Evolutionary conservation across 169 alveolate species (phyloP).

Genomic region (Plasmodium gallinaceum): DNA sequence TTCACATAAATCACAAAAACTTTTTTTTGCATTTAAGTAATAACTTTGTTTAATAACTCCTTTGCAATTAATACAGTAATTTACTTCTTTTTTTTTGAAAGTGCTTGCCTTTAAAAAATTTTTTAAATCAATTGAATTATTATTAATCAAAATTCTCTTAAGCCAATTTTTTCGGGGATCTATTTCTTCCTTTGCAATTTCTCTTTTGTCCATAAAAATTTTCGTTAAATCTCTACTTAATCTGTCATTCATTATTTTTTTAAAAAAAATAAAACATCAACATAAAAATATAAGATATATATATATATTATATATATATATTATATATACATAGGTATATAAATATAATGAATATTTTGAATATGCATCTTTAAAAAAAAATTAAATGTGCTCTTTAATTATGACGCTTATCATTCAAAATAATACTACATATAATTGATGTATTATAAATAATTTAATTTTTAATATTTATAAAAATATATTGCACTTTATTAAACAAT

Average conservation of each 20-base stretch:
- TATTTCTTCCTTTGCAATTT: constrained; percentile 66
- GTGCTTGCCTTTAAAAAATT: constrained; percentile 50
- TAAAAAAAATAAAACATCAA: too few relatives aligned
- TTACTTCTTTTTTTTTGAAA: constrained; percentile 45
- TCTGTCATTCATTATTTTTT: constrained; percentile 30
- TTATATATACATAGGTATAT: neutral
- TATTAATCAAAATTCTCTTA: constrained; percentile 62
- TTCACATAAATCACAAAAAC: constrained; percentile 63
- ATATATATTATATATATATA: too few relatives aligned
- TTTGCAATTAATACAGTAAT: constrained; percentile 49
- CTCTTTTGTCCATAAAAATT: constrained; percentile 40
- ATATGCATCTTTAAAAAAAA: too few relatives aligned
- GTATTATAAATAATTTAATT: too few relatives aligned
- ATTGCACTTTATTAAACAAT: too few relatives aligned
- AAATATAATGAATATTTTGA: neutral
- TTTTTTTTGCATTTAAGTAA: constrained; percentile 29
- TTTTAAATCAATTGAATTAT: constrained; percentile 46
- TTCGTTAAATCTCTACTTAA: constrained; percentile 36
- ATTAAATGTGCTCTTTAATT: too few relatives aligned
- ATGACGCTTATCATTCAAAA: too few relatives aligned
- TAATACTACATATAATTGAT: too few relatives aligned
- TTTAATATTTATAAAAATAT: too few relatives aligned
- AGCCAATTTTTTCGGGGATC: constrained; percentile 69
- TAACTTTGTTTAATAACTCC: constrained; percentile 19
- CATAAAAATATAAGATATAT: too few relatives aligned